Evolutionary conservation across 2,329 filamentous ascomycete genomes (phyloP).

Genomic region (Rutstroemia sp.): DNA sequence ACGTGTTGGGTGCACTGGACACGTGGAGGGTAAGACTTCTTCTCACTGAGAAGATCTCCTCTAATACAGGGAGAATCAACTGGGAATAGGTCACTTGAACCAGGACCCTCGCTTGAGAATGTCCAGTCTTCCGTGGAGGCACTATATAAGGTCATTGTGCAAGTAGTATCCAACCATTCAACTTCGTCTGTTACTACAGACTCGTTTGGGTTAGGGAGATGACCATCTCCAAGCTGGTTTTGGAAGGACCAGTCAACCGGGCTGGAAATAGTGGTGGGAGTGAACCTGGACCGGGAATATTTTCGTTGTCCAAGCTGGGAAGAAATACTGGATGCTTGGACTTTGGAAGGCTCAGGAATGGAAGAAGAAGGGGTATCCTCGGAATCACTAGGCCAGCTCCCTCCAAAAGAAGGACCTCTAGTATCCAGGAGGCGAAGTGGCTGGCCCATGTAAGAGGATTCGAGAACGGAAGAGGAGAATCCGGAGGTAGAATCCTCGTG

Average conservation of each 20-base stretch:
- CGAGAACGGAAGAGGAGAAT: not conserved
- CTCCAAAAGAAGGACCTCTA: too few relatives aligned
- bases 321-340: not conserved
- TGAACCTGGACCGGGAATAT: not conserved
- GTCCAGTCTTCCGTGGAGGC: not conserved
- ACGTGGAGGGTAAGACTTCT: too few relatives aligned
- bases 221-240: not conserved
- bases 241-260: not conserved
- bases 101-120: not conserved
- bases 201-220: not conserved
- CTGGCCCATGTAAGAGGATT: too few relatives aligned
- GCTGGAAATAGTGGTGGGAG: not conserved
- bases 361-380: too few relatives aligned
- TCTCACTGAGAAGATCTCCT: too few relatives aligned
- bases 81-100: not conserved
- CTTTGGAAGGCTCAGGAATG: too few relatives aligned
- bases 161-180: not conserved
- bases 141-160: not conserved
- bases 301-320: not conserved
- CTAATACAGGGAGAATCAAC: not conserved
- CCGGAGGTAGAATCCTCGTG: not conserved
- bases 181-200: not conserved
- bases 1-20: too few relatives aligned
- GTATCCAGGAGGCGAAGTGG: too few relatives aligned
- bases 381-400: too few relatives aligned